Evolutionary conservation across 139 green algal species (phyloP).

Genomic region (Chlorella ohadii): DNA sequence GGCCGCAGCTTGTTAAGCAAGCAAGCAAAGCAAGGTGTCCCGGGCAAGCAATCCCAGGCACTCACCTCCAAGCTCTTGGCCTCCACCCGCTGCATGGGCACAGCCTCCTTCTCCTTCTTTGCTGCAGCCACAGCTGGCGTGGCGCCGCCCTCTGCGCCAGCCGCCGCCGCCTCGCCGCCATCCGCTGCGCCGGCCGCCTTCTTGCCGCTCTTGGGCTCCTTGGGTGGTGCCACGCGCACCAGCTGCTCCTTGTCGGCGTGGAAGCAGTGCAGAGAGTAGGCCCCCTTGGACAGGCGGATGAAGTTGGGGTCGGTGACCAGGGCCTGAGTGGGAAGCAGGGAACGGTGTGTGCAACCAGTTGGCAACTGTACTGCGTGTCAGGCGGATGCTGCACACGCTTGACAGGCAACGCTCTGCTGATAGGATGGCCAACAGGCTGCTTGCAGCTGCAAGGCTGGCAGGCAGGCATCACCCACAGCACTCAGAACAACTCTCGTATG

Average conservation of each 20-base stretch:
- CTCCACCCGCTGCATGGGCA: conserved; percentile 8
- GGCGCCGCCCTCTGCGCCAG: background rate
- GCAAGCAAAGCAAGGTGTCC: too few relatives aligned
- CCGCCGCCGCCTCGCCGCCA: background rate
- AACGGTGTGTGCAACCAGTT: too few relatives aligned
- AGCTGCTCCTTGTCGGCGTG: conserved; percentile 35
- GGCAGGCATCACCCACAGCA: too few relatives aligned
- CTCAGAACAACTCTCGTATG: too few relatives aligned
- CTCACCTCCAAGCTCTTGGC: conserved; percentile 28
- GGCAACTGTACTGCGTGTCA: too few relatives aligned
- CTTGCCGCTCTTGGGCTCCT: conserved; percentile 15
- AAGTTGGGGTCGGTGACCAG: conserved; percentile 37
- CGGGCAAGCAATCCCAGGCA: too few relatives aligned
- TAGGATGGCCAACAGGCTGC: too few relatives aligned
- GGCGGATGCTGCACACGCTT: too few relatives aligned
- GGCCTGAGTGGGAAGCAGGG: background rate
- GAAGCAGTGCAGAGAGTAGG: conserved; percentile 44
- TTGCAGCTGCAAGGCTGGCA: too few relatives aligned
- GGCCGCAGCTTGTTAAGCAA: too few relatives aligned
- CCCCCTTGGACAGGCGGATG: conserved; percentile 22
- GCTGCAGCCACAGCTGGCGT: background rate
- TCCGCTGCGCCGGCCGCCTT: background rate
- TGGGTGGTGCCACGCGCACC: background rate
- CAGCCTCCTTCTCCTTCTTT: conserved; percentile 3
- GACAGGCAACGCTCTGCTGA: too few relatives aligned